Evolutionary conservation across 169 alveolate genomes (phyloP), one percentile per base, ranked within the genome.

Genomic region (Theileria equi): DNA sequence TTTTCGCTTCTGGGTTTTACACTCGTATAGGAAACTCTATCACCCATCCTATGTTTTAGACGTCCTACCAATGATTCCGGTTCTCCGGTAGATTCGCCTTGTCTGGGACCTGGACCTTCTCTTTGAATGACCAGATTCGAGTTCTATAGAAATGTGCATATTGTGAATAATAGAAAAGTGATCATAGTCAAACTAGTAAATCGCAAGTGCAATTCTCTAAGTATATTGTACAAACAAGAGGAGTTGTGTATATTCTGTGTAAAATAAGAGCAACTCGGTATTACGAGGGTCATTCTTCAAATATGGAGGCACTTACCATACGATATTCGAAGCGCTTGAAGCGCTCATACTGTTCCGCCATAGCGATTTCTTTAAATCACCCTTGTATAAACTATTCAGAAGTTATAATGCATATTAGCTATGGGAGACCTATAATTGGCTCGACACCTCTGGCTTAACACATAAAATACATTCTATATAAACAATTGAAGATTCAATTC

Each of bases 1-100:
- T 61, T 67, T 31, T n/a, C 82, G 25, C 35, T 52, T 25, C 57
- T 45, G 36, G 63, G 60, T 36, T 63, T 53, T 17, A 83, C 77
- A 35, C 69, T 65, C 28, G 71, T 53, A 40, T 73, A 68, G 45
- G 84, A 81, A 3, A 94, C 99, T 48, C 88, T 89, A 63, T 93
- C 98, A 1, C 99, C 99, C 98, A 96, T 95, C 32, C 79, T 80
- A 78, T 90, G 84, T 58, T 90, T 84, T 29, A 89, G 68, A 45
- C 92, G 88, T 16, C 96, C 97, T 6, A 77, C 97, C 52, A 96
- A 85, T 28, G 98, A 84, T 80, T 95, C 98, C 26, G 98, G 97
- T 72, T 96, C 99, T 0, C 99, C 99, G 8, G 98, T 91, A 10
- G 98, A 96, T 73, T 87, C 97, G 73, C 88, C 82, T 25, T 69